phyloP scores from a whole-genome alignment of 768 basidiomycete genomes.

The Amanita polypyramis region DNA sequence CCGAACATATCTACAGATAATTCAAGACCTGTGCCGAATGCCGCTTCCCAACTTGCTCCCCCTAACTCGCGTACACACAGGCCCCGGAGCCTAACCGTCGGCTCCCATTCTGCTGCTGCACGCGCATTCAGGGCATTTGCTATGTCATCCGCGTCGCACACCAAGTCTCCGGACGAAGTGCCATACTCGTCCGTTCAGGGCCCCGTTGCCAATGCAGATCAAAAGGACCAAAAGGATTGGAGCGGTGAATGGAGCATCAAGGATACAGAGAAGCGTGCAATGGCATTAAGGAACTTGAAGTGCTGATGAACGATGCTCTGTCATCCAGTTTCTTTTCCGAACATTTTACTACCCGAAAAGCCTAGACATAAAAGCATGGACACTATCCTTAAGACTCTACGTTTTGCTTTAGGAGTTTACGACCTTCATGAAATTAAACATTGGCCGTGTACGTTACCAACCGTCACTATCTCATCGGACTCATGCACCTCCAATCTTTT shows the following conservation, averaged over 20 bases:
- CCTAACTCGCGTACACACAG: neutral
- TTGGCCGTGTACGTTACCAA: no score
- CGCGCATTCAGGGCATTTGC: no score
- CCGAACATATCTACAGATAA: neutral
- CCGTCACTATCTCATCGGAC: no score
- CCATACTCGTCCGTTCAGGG: neutral
- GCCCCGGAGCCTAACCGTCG: neutral
- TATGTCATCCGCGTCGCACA: neutral
- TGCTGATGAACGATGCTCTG: constrained; percentile 4
- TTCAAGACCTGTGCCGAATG: neutral
- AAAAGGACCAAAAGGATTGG: constrained; percentile 17
- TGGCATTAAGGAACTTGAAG: constrained; percentile 13
- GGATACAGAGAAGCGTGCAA: constrained; percentile 17
- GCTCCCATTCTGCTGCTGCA: neutral
- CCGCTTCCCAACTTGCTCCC: neutral
- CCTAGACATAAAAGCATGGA: neutral
- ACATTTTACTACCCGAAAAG: neutral
- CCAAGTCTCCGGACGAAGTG: neutral
- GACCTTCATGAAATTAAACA: no score
- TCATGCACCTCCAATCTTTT: no score
- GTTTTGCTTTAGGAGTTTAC: neutral
- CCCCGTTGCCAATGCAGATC: neutral
- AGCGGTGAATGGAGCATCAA: constrained; percentile 24
- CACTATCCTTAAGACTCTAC: neutral
- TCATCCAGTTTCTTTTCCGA: neutral